Evolutionary conservation across 345 rosid species (phyloP).

Genomic region (Crucihimalaya himalaica): DNA sequence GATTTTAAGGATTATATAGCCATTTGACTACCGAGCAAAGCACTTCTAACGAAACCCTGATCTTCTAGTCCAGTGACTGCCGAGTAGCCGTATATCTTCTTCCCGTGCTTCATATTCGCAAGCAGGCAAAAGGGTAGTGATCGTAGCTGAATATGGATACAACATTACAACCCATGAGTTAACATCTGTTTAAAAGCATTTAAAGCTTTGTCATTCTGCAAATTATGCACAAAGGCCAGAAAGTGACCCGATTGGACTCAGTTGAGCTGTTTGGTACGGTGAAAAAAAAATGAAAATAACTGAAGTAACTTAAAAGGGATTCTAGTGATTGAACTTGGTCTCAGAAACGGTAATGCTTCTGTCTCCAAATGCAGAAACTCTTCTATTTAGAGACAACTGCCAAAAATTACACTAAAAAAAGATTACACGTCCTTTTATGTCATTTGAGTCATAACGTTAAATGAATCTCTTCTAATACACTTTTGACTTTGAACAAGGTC

Average conservation of each 20-base stretch:
- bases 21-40: no score
- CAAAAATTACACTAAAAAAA: not conserved
- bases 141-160: no score
- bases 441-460: not conserved
- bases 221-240: conserved; percentile 68
- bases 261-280: not conserved
- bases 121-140: no score
- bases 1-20: no score
- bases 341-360: not conserved
- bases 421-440: not conserved
- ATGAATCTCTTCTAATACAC: conserved; percentile 5
- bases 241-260: not conserved
- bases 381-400: not conserved
- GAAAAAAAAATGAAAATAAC: not conserved
- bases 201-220: no score
- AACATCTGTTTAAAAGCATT: no score
- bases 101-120: no score
- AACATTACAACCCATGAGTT: no score
- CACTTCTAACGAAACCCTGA: no score
- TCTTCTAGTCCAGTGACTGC: no score
- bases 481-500: not conserved
- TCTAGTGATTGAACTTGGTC: not conserved
- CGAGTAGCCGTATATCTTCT: no score
- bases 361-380: not conserved
- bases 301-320: not conserved